Base-by-base conservation (phyloP, 2,329 filamentous ascomycete genomes). In the Cryphonectria naterciae region DNA sequence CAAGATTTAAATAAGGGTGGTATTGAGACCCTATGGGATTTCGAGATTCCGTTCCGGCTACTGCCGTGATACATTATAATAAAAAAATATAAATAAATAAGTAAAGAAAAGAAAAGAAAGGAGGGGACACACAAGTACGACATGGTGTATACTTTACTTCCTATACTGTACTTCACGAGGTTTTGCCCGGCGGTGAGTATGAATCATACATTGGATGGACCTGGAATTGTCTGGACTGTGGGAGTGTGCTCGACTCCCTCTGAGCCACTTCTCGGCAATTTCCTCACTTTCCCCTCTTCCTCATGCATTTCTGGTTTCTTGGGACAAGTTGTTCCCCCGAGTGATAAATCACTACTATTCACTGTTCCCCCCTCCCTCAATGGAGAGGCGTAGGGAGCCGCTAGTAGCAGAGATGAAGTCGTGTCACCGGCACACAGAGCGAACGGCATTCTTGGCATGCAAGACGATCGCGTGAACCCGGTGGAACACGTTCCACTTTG, bases 401-500 rank as follows among this genome's bases (percentile, higher is more conserved):
- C 43, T 56, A 28, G 52, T 25, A 56, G 32, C 46, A 56, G 11
- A 56, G 4, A 28, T 56, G 6, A 28, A 56, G 52, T 61, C 58
- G 35, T 39, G 35, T 61, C 58, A 61, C 58, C 35, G 2, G 35
- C 35, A 5, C 11, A 22, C 58, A 37, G 56, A 37, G 58, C 35
- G 58, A 39, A 39, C 32, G 58, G 25, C 35, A 61, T 61, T n/a
- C 58, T 61, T 39, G 32, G 58, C 32, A 37, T 61, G 58, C 32
- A 39, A 35, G 22, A 22, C 11, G 32, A 39, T 39, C 39, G 35
- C 35, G 22, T n/a, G 22, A 37, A 39, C 19, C 7, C 35, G 7
- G 52, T 58, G 15, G 54, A 4, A 58, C 28, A 32, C 11, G 32
- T 37, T 61, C 58, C 58, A n/a, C 56, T 32, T 5, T 1, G 54